Conservation (phyloP, 1,284 basidiomycete genomes). For the Boletellus dicymbophilus region DNA sequence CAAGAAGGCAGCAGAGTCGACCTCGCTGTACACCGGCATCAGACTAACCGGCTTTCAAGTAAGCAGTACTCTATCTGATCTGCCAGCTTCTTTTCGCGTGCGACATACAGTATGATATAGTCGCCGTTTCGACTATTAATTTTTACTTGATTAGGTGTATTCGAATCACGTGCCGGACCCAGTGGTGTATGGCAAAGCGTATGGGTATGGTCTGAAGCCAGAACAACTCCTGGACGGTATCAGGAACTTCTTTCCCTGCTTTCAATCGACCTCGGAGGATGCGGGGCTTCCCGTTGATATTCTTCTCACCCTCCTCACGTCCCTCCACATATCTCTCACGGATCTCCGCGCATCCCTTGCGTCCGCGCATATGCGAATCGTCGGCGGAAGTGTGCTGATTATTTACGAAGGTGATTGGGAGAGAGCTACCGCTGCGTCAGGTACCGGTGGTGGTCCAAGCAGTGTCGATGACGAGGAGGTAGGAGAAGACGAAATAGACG, state of each 20-base stretch:
- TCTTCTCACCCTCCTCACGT: slow-evolving; percentile 62
- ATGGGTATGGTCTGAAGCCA: slow-evolving; percentile 76
- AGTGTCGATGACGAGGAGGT: slow-evolving; percentile 27
- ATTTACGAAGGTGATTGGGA: slow-evolving; percentile 81
- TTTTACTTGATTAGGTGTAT: slow-evolving; percentile 60
- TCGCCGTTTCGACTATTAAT: too few species aligned
- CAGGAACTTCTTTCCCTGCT: slow-evolving; percentile 75
- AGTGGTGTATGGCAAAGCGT: slow-evolving; percentile 72
- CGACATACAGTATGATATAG: too few species aligned
- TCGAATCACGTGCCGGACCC: slow-evolving; percentile 56
- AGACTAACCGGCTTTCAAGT: slow-evolving; percentile 92
- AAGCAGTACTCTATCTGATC: too few species aligned
- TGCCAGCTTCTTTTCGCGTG: too few species aligned
- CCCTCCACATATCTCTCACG: slow-evolving; percentile 56
- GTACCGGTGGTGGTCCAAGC: slow-evolving; percentile 42
- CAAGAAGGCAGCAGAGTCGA: slow-evolving; percentile 69
- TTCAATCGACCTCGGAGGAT: background rate
- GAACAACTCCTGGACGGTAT: slow-evolving; percentile 76
- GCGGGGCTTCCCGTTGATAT: slow-evolving; percentile 55
- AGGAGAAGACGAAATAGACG: slow-evolving; percentile 10
- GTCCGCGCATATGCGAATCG: slow-evolving; percentile 73
- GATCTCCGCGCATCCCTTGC: slow-evolving; percentile 58
- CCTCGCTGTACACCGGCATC: slow-evolving; percentile 75
- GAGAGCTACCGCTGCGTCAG: slow-evolving; percentile 39
- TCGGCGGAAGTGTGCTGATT: slow-evolving; percentile 81